Base-by-base conservation (phyloP, 331 rosid species). In the Cydonia oblonga region DNA sequence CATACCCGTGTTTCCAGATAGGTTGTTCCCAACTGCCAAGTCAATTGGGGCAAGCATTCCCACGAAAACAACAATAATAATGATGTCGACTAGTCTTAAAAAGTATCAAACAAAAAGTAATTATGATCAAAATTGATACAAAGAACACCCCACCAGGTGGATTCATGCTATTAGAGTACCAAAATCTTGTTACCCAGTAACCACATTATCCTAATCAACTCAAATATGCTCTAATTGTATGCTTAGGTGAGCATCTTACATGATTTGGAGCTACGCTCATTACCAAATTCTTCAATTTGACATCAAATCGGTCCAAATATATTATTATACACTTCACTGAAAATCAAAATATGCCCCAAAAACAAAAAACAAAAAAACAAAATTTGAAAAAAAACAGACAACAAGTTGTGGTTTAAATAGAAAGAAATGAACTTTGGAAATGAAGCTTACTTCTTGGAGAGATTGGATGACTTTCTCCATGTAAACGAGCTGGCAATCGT, bases 391-490 rank as follows among this genome's bases (percentile, higher is more conserved):
- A 44, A 38, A 9, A 13, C 4, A 18, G 51, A 16, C 66, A 30
- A 6, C 23, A 44, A 62, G 3, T 44, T 49, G 7, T 42, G 62
- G 23, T 53, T 49, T 73, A 7, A 64, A 52, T 3, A 59, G 57
- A 40, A 40, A 42, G 22, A 59, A 61, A 62, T 32, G 64, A 24
- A 18, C 35, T 71, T 20, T 4, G 14, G n/a, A 22, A 59, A 70
- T 58, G 28, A n/a, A 1, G 69, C 82, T 76, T 86, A 91, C 98
- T 82, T 84, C 78, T 77, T 93, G 96, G 68, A 93, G 96, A 64
- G 98, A 85, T 69, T 89, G 96, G 12, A 91, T 83, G 81, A 93
- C 97, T 81, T 91, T 93, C 28, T 93, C 98, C 98, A 93, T 93
- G 86, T 91, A 91, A 66, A 91, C 89, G 64, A 93, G 80, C 80